Base-by-base conservation (phyloP, 2,329 filamentous ascomycete species). In the Pezicula carpinea region DNA sequence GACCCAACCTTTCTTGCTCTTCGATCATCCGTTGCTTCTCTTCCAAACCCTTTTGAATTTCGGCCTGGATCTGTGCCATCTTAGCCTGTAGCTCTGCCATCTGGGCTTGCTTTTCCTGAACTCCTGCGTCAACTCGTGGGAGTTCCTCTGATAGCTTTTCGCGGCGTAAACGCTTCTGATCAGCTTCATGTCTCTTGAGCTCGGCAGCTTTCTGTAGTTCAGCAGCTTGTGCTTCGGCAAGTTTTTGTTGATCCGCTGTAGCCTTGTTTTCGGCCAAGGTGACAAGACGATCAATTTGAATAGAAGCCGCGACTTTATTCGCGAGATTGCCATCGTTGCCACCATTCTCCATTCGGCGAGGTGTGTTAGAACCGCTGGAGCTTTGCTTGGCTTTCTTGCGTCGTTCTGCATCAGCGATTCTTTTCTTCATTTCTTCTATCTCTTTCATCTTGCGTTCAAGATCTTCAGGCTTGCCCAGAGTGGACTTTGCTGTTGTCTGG, bases 341-440 rank as follows among this genome's bases (percentile, higher is more conserved):
- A 36, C 47, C 48, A 6, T 41, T 38, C 7, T 59, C 53, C 17
- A 44, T 47, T 6, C 43, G 40, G 14, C 48, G 51, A 34, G 62
- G 61, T 5, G 62, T 63, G 34, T 53, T 54, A 15, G 56, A 43
- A 2, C 61, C 58, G 43, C 56, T 64, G 15, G 54, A 53, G 40
- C 49, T 55, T 49, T 58, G 53, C 18, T 53, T 54, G 42, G 53
- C 55, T 41, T 52, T 62, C 36, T 58, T 60, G 40, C 52, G 49
- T 26, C 55, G 56, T 49, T 65, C 64, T n/a, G 55, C 56, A 47
- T 62, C 54, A 10, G 58, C 59, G 39, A 68, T 66, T 46, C 57
- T 64, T 44, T 60, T 39, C 59, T 79, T 82, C 67, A 83, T 76
- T 44, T 76, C 72, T 55, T 82, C 76, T 26, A 85, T 85, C 53